Conservation (phyloP, 306 rosid genomes). For the Dalbergia cochinchinensis region DNA sequence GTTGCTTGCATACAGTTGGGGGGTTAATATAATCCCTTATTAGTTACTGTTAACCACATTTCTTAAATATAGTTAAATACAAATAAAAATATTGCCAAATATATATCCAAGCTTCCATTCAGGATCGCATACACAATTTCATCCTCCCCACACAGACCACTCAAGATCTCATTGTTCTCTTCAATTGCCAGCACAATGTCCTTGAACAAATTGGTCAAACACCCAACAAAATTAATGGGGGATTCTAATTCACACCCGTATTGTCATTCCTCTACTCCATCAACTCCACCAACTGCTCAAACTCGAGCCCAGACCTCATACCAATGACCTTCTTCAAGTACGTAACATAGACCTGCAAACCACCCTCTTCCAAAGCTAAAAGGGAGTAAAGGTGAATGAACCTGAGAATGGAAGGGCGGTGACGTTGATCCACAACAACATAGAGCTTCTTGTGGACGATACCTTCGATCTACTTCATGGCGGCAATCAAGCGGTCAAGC, state of each 20-base stretch:
- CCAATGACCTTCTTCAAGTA: conserved; percentile 91
- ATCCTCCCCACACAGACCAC: conserved; percentile 92
- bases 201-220: conserved; percentile 89
- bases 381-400: conserved; percentile 76
- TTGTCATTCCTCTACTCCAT: conserved; percentile 58
- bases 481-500: conserved; percentile 69
- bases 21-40: no score
- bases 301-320: conserved; percentile 87
- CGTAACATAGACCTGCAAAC: conserved; percentile 86
- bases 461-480: conserved; percentile 76
- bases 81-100: no score
- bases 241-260: conserved; percentile 32
- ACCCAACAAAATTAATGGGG: conserved; percentile 69
- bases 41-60: no score
- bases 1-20: no score
- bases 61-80: no score
- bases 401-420: conserved; percentile 67
- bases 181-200: conserved; percentile 87
- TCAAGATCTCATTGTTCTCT: conserved; percentile 80
- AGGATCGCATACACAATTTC: conserved; percentile 88
- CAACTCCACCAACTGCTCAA: conserved; percentile 80
- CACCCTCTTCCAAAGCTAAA: conserved; percentile 86
- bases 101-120: no score
- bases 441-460: conserved; percentile 80
- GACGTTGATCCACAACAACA: conserved; percentile 81